phyloP scores from a whole-genome alignment of 192 early-diverging fungal species.

The Coemansia sp. region DNA sequence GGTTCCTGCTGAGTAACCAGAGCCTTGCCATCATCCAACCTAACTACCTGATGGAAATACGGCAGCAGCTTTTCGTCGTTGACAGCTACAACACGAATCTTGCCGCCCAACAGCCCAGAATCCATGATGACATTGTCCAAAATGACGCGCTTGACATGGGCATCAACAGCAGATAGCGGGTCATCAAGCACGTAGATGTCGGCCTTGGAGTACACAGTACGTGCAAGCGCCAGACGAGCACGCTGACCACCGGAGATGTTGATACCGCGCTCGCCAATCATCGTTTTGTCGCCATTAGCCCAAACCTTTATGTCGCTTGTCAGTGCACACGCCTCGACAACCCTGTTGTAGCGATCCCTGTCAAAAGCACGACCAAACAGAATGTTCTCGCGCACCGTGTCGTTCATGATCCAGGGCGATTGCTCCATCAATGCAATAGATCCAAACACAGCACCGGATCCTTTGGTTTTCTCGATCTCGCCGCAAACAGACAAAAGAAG shows the following conservation, averaged over 20 bases:
- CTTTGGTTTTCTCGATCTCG: slow-evolving; percentile 43
- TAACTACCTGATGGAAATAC: slow-evolving; percentile 24
- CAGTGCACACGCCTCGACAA: slow-evolving; percentile 64
- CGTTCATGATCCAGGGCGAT: slow-evolving; percentile 40
- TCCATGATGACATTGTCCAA: slow-evolving; percentile 62
- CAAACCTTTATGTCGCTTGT: slow-evolving; percentile 64
- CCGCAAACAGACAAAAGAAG: slow-evolving; percentile 63
- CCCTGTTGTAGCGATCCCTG: slow-evolving; percentile 57
- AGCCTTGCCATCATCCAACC: slow-evolving; percentile 11
- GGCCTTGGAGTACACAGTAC: slow-evolving; percentile 65
- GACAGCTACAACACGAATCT: slow-evolving; percentile 51
- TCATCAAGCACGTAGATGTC: slow-evolving; percentile 75
- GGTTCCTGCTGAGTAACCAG: slow-evolving; percentile 50
- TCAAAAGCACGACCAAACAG: slow-evolving; percentile 72
- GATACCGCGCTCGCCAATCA: slow-evolving; percentile 69
- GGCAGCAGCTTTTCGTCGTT: slow-evolving; percentile 26
- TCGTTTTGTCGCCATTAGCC: slow-evolving; percentile 66
- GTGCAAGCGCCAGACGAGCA: slow-evolving; percentile 65
- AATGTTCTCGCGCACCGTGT: slow-evolving; percentile 77
- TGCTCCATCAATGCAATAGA: slow-evolving; percentile 34
- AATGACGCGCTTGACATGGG: slow-evolving; percentile 64
- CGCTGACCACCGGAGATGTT: slow-evolving; percentile 75
- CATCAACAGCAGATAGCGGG: slow-evolving; percentile 70
- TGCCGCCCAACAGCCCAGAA: slow-evolving; percentile 56
- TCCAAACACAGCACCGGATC: slow-evolving; percentile 29